A percentile compares a stretch with the other conserved stretches of the same genome.
These are phyloP conservation scores for Massarina eburnea DNA, from an alignment of 2,329 filamentous ascomycete species.

Conservation along the genomic window DNA sequence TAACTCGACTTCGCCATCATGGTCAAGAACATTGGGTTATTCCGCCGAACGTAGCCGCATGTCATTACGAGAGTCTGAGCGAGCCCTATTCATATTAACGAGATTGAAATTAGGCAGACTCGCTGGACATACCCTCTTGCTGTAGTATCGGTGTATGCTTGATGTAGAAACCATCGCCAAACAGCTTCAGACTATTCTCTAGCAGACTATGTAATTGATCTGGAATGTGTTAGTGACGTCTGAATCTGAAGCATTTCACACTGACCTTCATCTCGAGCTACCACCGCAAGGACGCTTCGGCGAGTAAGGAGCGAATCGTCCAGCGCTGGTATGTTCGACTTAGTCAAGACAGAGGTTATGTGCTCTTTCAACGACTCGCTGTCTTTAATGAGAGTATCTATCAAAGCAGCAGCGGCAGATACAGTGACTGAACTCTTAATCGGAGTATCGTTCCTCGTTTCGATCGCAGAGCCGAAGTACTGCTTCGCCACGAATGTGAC, in stretches of 20 bases:
- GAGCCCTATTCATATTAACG: constrained; percentile 60
- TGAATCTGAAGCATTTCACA: background rate
- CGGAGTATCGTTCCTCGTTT: constrained; percentile 13
- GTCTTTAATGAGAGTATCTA: constrained; percentile 24
- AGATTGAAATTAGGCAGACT: constrained; percentile 1
- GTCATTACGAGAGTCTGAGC: constrained; percentile 76
- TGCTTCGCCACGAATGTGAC: constrained; percentile 27
- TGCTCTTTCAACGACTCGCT: constrained; percentile 35
- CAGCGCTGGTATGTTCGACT: constrained; percentile 39
- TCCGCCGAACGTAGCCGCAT: constrained; percentile 73
- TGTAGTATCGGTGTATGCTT: constrained; percentile 80
- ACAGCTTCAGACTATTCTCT: constrained; percentile 70
- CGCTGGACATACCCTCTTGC: constrained; percentile 70
- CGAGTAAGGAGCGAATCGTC: constrained; percentile 31
- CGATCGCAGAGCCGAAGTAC: constrained; percentile 15
- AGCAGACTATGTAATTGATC: constrained; percentile 59
- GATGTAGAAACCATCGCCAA: constrained; percentile 86
- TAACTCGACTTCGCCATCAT: constrained; percentile 69
- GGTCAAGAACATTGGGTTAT: constrained; percentile 65
- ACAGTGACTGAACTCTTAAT: constrained; percentile 20
- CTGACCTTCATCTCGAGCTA: constrained; percentile 46
- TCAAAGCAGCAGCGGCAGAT: constrained; percentile 26
- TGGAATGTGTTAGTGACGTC: constrained; percentile 13
- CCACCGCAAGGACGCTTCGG: constrained; percentile 45
- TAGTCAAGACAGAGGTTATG: constrained; percentile 38